Base-by-base conservation (phyloP, 345 rosid species). In the Boechera divaricarpa region DNA sequence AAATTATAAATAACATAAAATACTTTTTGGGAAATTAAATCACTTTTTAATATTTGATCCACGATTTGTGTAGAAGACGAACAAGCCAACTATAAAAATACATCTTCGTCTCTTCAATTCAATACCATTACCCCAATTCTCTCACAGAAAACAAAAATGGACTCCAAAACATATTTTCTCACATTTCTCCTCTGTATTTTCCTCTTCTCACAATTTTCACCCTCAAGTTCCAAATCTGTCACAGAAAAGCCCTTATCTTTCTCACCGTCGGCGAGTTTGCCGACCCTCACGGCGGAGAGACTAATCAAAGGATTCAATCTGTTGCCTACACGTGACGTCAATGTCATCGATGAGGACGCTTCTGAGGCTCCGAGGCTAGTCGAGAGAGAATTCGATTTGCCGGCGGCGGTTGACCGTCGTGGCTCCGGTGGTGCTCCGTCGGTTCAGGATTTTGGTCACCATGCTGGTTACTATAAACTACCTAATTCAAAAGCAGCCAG, bases 401-500 rank as follows among this genome's bases (percentile, higher is more conserved):
- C 80, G 33, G 64, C 83, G 70, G 77, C 81, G 24, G 3, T 78
- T 44, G 82, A 72, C 68, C 84, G 84, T 41, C 76, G 51, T 42
- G 77, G 84, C 7, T 68, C 79, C 54, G 5, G 62, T 59, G 70
- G 47, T 73, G 77, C 84, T 35, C 83, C 89, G 13, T 82, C 97
- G 42, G 79, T 91, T 83, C 61, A 85, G 29, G 91, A 92, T 1
- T 86, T 92, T 18, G 96, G 92, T 53, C 97, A 92, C 77, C 89
- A 83, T 79, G 97, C 98, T 31, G 98, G 99, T 0, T 92, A 95
- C 75, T 92, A 83, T 70, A 84, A 67, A 62, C 97, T 95, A 53
- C 94, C 92, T 35, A 83, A 88, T 55, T 63, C 97, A 9, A 86
- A 83, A 75, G 88, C 83, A 10, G 94, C 98, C 36, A 92, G 96